phyloP scores from a whole-genome alignment of 1,284 basidiomycete species.

The Malassezia nana region DNA sequence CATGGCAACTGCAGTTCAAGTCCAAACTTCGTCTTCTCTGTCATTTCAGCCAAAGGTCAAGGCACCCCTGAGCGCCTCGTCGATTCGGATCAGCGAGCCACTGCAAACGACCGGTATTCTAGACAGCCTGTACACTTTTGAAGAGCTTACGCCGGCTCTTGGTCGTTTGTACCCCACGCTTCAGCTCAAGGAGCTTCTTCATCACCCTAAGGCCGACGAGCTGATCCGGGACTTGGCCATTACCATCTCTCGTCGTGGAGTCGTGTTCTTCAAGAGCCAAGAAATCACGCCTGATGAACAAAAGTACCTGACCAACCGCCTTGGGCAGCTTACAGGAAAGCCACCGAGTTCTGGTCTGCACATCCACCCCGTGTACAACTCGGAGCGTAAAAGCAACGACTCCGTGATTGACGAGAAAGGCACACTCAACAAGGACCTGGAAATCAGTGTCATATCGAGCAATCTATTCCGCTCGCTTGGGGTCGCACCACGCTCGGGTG shows the following conservation, averaged over 20 bases:
- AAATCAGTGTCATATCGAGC: conserved; percentile 30
- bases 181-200: conserved; percentile 50
- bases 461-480: conserved; percentile 11
- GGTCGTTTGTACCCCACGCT: conserved; percentile 50
- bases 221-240: conserved; percentile 54
- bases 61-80: neutral
- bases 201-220: conserved; percentile 51
- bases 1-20: neutral
- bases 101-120: conserved; percentile 17
- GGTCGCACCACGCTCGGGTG: neutral
- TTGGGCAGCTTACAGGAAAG: conserved; percentile 57
- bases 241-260: conserved; percentile 58
- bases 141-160: conserved; percentile 48
- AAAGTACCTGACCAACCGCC: conserved; percentile 51
- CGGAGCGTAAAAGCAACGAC: conserved; percentile 43
- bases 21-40: neutral
- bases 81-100: neutral
- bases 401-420: conserved; percentile 18
- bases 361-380: conserved; percentile 59
- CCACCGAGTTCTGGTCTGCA: conserved; percentile 57
- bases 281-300: conserved; percentile 52
- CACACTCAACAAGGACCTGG: conserved; percentile 24
- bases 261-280: conserved; percentile 63
- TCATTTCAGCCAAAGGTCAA: neutral
- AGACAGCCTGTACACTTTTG: conserved; percentile 20